A percentile compares a stretch with the other conserved stretches of the same genome.
Conservation (phyloP, 2,329 filamentous ascomycete genomes). For the Cladophialophora psammophila region DNA sequence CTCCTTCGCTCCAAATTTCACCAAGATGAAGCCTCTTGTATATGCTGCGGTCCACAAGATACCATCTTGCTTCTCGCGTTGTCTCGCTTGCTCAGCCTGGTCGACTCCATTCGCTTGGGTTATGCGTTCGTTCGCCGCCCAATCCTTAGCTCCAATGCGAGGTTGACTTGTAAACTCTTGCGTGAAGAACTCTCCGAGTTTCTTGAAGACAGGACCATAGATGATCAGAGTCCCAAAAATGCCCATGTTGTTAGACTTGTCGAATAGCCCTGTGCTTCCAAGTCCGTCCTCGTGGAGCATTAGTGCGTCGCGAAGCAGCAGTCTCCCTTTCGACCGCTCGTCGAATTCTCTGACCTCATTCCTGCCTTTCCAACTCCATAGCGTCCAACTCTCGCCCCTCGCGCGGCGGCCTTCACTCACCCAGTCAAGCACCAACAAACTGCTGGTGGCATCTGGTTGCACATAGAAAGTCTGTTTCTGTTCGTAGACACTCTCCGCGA, state of each 20-base stretch:
- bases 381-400: conserved; percentile 86
- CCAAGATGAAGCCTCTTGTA: conserved; percentile 81
- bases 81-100: conserved; percentile 43
- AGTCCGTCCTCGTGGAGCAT: conserved; percentile 69
- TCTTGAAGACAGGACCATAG: conserved; percentile 72
- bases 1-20: conserved; percentile 86
- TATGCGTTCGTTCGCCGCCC: conserved; percentile 52
- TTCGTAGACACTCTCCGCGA: conserved; percentile 80
- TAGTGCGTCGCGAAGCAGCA: conserved; percentile 86
- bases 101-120: conserved; percentile 37
- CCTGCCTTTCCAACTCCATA: conserved; percentile 77
- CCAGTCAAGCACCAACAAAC: conserved; percentile 89
- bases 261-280: conserved; percentile 42
- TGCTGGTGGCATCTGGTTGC: conserved; percentile 55
- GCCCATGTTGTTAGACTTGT: conserved; percentile 58
- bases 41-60: conserved; percentile 83
- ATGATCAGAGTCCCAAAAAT: conserved; percentile 87
- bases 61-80: conserved; percentile 64
- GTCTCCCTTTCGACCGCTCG: conserved; percentile 54
- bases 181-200: conserved; percentile 76
- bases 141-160: conserved; percentile 82
- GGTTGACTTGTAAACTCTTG: conserved; percentile 79
- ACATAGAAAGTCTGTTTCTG: conserved; percentile 81
- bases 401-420: conserved; percentile 86
- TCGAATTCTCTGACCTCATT: conserved; percentile 79